Evolutionary conservation across 2,329 filamentous ascomycete genomes (phyloP), one percentile per base, ranked within the genome.

Genomic region (Phoma sp.): DNA sequence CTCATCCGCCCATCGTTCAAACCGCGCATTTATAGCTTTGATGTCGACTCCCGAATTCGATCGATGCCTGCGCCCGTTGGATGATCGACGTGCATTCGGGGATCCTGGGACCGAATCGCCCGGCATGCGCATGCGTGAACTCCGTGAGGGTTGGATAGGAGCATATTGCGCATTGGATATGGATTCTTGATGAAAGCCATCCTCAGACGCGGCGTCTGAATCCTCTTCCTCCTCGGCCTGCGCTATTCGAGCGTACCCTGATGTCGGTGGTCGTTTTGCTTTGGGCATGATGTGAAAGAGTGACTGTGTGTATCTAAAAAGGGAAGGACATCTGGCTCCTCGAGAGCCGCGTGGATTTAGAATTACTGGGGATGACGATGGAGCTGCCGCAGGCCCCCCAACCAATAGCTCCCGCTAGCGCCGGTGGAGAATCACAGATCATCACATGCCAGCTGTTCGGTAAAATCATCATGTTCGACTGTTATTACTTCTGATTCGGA

Each of bases 1-100:
- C 78, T 99, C 95, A 66, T 98, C 95, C 13, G 95, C 95, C 95
- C 95, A 99, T 72, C 90, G 84, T 77, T 99, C 95, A 24, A 99
- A 80, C 23, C 95, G 85, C 55, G 93, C 93, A 75, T 99, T 99
- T 77, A 99, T 98, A 56, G 95, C 95, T 74, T 98, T 98, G 71
- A 99, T 90, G 70, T 99, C 95, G 14, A 99, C 93, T 3, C 93
- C 93, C 18, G 91, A 91, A 68, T 93, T 95, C 71, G 90, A 89
- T 60, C 87, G 82, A 57, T 80, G 77, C 46, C 85, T 81, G 59
- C 82, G 77, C 24, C 67, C 68, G 49, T 57, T 46, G 1, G 59
- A 44, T 4, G 44, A 53, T 50, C 62, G 65, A 38, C 68, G 66
- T 44, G 63, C 42, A 23, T 70, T 72, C 4, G 73, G 71, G 0